Percentiles rank a stretch among this genome's conserved stretches.
phyloP scores from a whole-genome alignment of 2,329 filamentous ascomycete species.

The Botrytis paeoniae region DNA sequence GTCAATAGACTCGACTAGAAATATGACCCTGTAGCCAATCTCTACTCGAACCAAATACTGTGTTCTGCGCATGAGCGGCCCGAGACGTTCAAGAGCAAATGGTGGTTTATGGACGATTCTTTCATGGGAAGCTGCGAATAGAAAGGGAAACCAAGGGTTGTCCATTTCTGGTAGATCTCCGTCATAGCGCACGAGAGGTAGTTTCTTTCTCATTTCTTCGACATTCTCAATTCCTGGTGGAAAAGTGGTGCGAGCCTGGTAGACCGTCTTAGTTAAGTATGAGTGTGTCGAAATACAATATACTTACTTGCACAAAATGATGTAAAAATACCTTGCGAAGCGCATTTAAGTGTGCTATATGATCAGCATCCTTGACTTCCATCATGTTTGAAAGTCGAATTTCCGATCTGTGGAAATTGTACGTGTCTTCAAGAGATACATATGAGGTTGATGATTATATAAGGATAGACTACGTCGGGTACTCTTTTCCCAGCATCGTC shows the following conservation, averaged over 20 bases:
- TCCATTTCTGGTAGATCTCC: neutral
- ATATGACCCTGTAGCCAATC: neutral
- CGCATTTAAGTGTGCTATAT: too few relatives aligned
- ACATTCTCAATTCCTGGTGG: neutral
- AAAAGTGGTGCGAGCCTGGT: neutral
- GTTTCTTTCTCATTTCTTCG: neutral
- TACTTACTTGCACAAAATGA: neutral
- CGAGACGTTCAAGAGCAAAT: neutral
- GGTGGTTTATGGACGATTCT: neutral
- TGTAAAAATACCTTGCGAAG: neutral
- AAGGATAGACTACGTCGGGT: neutral
- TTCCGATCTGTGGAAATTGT: neutral
- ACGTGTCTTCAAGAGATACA: neutral
- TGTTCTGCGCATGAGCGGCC: neutral
- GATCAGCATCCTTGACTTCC: neutral
- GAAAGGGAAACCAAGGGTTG: neutral
- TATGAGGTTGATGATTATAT: neutral
- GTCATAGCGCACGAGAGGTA: neutral
- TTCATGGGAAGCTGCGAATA: neutral
- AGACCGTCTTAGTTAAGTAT: neutral
- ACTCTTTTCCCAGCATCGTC: neutral
- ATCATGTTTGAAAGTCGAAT: neutral
- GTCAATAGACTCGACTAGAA: neutral
- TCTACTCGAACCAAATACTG: neutral
- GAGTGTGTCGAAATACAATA: neutral